phyloP scores from a whole-genome alignment of 2,329 filamentous ascomycete species.

The Aplosporella prunicola region DNA sequence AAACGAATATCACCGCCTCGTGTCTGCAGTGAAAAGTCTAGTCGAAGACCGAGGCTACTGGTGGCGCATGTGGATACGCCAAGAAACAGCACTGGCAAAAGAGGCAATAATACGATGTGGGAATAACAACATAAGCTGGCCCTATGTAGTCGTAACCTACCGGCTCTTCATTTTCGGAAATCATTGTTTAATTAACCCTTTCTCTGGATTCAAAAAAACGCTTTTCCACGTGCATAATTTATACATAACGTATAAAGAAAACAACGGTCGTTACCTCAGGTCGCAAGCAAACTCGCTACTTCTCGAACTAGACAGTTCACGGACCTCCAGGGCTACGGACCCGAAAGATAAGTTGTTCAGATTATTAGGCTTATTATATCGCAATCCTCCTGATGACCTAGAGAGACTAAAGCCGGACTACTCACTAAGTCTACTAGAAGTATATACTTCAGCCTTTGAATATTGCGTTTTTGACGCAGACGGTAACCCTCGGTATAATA shows the following conservation, averaged over 20 bases:
- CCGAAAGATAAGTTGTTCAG: not conserved
- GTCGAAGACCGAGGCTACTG: slow-evolving; percentile 7
- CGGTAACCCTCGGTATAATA: not conserved
- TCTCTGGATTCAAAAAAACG: too few relatives aligned
- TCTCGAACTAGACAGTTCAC: not conserved
- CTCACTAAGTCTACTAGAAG: not conserved
- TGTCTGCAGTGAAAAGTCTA: not conserved
- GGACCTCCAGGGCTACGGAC: not conserved
- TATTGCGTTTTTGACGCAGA: not conserved
- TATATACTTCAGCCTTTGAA: not conserved
- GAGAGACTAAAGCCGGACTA: not conserved
- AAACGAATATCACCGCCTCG: not conserved
- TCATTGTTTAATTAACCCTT: too few relatives aligned
- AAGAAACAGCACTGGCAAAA: slow-evolving; percentile 9
- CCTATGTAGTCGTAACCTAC: too few relatives aligned
- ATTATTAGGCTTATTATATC: not conserved
- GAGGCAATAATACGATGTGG: not conserved
- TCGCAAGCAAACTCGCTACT: not conserved
- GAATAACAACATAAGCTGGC: not conserved
- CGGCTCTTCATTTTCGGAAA: too few relatives aligned
- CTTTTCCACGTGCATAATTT: too few relatives aligned
- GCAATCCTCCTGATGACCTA: not conserved
- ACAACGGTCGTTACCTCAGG: too few relatives aligned
- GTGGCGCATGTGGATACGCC: slow-evolving; percentile 12
- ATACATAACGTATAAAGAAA: not conserved